Evolutionary conservation across 805 yeast genomes (phyloP), one percentile per base, ranked within the genome.

Genomic region (Hanseniaspora pseudoguilliermondii): DNA sequence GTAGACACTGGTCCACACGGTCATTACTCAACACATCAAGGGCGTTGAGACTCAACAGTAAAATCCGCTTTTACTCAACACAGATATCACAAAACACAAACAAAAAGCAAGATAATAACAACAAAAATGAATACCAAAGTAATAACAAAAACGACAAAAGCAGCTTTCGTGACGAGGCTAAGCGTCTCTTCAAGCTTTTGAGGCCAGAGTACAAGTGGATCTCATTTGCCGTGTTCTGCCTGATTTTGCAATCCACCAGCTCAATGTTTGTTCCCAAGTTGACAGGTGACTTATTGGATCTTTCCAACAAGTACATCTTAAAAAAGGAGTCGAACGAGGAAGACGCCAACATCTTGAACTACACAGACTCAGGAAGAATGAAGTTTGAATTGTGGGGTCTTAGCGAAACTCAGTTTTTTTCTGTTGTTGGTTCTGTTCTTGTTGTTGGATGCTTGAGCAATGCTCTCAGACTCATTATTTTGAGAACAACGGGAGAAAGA

Each of bases 271-370:
- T 91, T 44, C 97, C 97, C 8, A 72, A 83, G 47, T 75, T 87
- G 25, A 84, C 91, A 57, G 97, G 97, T 35, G 85, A 85, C 63
- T 82, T 90, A 49, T 76, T 91, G 21, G 97, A 90, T 66, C 77
- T 82, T 2, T 81, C 85, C 5, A 50, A 49, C 16, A 44, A 34
- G 5, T 44, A 44, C 16, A 27, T 44, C 3, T 20, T 44, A 4
- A 49, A 49, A 35, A 39, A 46, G 20, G 13, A 27, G 4, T 38
- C 47, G 1, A 49, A 47, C 5, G 55, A 47, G 16, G 55, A 46
- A 7, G 54, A 47, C 34, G 52, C 46, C 10, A 29, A 35, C 1
- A 43, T 48, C n/a, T 40, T 47, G n/a, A 43, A 41, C 13, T 39
- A 38, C 11, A 49, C 25, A 29, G 57, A 48, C 55, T 60, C 2